Base-by-base conservation (phyloP, 2,329 filamentous ascomycete species). In the Aspergillus sp. region DNA sequence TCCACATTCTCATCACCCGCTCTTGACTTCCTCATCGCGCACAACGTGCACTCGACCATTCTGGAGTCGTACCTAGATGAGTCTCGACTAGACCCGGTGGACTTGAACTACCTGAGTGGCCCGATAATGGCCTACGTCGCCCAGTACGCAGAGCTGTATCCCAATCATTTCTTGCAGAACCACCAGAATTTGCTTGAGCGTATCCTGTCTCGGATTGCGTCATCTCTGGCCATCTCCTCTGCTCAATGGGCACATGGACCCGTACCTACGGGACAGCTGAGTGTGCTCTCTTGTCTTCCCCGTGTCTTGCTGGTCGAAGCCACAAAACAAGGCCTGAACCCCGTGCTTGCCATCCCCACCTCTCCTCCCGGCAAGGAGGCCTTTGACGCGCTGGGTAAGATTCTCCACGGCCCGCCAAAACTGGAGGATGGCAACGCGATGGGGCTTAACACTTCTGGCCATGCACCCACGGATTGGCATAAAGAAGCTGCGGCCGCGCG, bases 81-180 rank as follows among this genome's bases (percentile, higher is more conserved):
- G 3, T 72, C 75, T 4, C 75, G 69, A 41, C 65, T 76, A 29
- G 79, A 82, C 49, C 67, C 79, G 2, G 61, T 83, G 29, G 81
- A 83, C 56, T 65, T 77, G 7, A 74, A 75, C 20, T 84, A 83
- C 59, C 69, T 85, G 9, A 78, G 78, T 55, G 77, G 77, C 5
- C 77, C 80, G 3, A 75, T 82, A 17, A 82, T 81, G 57, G 76
- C 79, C 45, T 86, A 86, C 64, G 72, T 85, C 43, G 76, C 80
- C 32, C 77, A 77, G 51, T 86, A 84, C 62, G 79, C 78, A 6
- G 75, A 77, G 29, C 68, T 69, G 3, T 84, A 84, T 49, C 79
- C 81, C 2, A 76, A 79, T 25, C 79, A 84, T 61, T 78, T 84
- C 49, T 71, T 83, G 32, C 72, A 75, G 25, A 69, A 61, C 23